Conservation (phyloP, 305 asterid genomes). For the Rubia tinctorum region DNA sequence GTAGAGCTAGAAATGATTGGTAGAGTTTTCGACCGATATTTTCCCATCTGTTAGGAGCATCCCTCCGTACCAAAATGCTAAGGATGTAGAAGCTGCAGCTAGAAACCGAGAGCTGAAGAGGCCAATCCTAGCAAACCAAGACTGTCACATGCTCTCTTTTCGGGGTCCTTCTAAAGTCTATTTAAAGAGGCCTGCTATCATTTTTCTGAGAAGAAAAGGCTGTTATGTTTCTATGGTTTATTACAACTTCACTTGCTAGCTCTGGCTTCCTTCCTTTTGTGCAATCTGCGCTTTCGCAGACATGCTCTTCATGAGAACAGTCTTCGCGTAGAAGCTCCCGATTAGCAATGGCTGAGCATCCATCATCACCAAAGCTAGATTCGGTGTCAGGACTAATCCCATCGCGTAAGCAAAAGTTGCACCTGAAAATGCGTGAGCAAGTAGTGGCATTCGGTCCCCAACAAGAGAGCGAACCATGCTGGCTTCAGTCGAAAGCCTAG, state of each 20-base stretch:
- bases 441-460: conserved; percentile 68
- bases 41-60: conserved; percentile 41
- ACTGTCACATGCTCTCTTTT: conserved; percentile 51
- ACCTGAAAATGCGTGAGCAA: conserved; percentile 64
- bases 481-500: conserved; percentile 55
- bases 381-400: conserved; percentile 66
- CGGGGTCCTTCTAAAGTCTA: conserved; percentile 42
- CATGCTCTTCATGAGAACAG: conserved; percentile 69
- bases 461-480: conserved; percentile 58
- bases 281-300: conserved; percentile 56
- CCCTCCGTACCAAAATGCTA: conserved; percentile 85
- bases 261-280: conserved; percentile 71
- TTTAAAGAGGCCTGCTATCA: conserved; percentile 43
- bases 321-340: conserved; percentile 73
- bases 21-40: conserved; percentile 62
- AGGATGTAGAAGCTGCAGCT: conserved; percentile 52
- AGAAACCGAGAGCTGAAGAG: conserved; percentile 56
- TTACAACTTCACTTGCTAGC: conserved; percentile 80
- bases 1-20: conserved; percentile 69
- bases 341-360: conserved; percentile 80
- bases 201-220: conserved; percentile 71
- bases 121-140: conserved; percentile 62
- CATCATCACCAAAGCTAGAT: conserved; percentile 77
- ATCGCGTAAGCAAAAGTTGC: conserved; percentile 60
- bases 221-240: conserved; percentile 67